These are phyloP conservation scores for Schizopora paradoxa DNA, from an alignment of 1,284 basidiomycete species.

Conservation along the genomic window DNA sequence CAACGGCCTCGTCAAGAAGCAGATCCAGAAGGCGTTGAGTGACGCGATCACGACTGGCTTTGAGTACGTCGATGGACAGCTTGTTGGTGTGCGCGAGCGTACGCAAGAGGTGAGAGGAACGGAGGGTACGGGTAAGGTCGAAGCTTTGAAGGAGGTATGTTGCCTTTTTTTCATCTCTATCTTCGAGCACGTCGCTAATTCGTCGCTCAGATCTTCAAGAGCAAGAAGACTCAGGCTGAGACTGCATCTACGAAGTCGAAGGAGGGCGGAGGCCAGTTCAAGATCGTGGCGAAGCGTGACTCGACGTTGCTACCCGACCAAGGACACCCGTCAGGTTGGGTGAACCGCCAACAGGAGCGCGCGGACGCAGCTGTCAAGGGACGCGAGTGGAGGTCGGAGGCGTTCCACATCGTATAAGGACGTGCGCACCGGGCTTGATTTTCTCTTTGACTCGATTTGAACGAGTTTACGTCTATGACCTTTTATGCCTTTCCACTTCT, in stretches of 20 bases:
- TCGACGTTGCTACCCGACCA: constrained; percentile 53
- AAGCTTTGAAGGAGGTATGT: constrained; percentile 66
- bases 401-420: constrained; percentile 32
- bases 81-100: constrained; percentile 72
- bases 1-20: constrained; percentile 82
- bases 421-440: too few species aligned
- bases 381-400: constrained; percentile 64
- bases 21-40: constrained; percentile 80
- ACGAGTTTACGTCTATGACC: too few species aligned
- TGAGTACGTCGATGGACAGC: constrained; percentile 83
- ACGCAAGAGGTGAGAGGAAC: constrained; percentile 64
- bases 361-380: constrained; percentile 44
- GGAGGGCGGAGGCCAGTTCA: constrained; percentile 51
- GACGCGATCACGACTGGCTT: constrained; percentile 76
- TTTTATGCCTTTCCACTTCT: too few species aligned
- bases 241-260: too few species aligned
- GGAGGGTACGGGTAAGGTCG: constrained; percentile 44
- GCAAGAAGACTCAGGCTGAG: too few species aligned
- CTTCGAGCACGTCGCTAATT: constrained; percentile 27
- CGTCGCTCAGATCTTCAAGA: constrained; percentile 29
- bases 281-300: constrained; percentile 62
- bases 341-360: constrained; percentile 57
- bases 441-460: too few species aligned
- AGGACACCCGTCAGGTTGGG: constrained; percentile 70
- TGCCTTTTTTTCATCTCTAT: not conserved